Conservation (phyloP, 257 asterid genomes). For the Solanum pimpinellifolium region DNA sequence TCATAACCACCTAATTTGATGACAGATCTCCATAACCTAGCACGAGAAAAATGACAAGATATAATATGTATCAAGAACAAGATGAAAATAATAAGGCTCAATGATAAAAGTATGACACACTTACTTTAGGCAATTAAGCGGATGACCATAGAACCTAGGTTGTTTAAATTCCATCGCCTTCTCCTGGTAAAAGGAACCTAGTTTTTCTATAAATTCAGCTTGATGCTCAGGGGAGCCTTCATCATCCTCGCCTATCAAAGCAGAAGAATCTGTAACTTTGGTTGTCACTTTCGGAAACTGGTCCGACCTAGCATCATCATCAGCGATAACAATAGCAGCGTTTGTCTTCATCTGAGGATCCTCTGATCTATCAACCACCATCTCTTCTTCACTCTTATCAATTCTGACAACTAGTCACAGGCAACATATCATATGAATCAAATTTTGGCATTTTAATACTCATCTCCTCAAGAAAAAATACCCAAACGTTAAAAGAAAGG, state of each 20-base stretch:
- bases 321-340: not conserved
- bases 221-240: slow-evolving; percentile 82
- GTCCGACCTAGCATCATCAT: slow-evolving; percentile 2
- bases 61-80: not conserved
- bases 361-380: slow-evolving; percentile 17
- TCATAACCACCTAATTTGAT: slow-evolving; percentile 88
- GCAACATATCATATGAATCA: not conserved
- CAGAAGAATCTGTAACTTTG: slow-evolving; percentile 19
- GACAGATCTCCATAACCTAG: slow-evolving; percentile 88
- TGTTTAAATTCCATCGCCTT: slow-evolving; percentile 67
- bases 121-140: slow-evolving; percentile 71
- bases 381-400: slow-evolving; percentile 38
- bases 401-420: slow-evolving; percentile 18
- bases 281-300: slow-evolving; percentile 7
- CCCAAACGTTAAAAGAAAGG: not conserved
- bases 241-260: slow-evolving; percentile 22
- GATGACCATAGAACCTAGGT: slow-evolving; percentile 84
- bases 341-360: not conserved
- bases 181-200: slow-evolving; percentile 55
- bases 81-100: not conserved
- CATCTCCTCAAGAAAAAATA: not conserved
- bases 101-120: not conserved
- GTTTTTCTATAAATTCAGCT: slow-evolving; percentile 58
- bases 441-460: not conserved
- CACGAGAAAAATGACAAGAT: not conserved